Percentiles rank a stretch among this genome's conserved stretches.
Evolutionary conservation across 257 asterid species (phyloP).

Genomic region (Leptodermis oblonga): DNA sequence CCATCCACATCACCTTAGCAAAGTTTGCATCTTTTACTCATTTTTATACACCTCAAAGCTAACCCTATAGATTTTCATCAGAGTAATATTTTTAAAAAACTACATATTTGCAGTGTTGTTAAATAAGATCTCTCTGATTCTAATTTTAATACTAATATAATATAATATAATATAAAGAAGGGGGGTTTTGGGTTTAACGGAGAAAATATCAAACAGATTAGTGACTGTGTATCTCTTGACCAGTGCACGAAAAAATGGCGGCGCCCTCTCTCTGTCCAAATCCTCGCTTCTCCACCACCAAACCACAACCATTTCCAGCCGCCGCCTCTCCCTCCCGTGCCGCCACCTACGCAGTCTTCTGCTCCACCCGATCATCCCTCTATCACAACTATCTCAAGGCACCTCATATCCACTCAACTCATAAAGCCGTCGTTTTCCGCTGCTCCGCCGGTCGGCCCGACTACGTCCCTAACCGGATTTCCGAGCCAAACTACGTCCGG

Average conservation of each 20-base stretch:
- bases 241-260: neutral
- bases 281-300: neutral
- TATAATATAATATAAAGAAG: no score
- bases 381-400: neutral
- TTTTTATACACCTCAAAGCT: no score
- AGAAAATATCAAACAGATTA: no score
- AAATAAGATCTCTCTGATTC: no score
- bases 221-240: neutral
- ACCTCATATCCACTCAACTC: neutral
- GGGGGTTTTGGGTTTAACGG: no score
- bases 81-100: no score
- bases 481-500: conserved; percentile 86
- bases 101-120: no score
- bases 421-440: conserved; percentile 34
- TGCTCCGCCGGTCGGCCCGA: conserved; percentile 61
- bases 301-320: neutral
- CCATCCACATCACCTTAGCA: no score
- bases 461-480: conserved; percentile 63
- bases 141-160: no score
- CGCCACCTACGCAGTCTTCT: neutral
- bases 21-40: no score
- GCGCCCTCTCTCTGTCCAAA: conserved; percentile 18
- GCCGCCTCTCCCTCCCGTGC: neutral
- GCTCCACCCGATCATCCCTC: conserved; percentile 1
- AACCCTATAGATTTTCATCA: no score